Base-by-base conservation (phyloP, 495 filamentous ascomycete species). In the Cryomyces minteri region DNA sequence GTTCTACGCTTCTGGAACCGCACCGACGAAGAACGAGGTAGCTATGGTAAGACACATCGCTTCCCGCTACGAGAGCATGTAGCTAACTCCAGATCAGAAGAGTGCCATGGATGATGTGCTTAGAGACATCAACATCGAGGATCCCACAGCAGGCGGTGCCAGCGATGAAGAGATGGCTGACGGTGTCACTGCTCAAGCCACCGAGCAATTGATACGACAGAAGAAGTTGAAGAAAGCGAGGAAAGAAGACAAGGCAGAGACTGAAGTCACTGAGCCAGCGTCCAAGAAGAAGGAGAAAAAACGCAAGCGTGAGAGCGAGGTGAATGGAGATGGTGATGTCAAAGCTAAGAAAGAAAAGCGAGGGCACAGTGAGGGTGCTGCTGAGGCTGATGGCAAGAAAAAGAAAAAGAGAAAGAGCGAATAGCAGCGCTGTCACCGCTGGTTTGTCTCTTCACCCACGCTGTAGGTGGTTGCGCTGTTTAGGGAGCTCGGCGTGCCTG, bases 11-110 rank as follows among this genome's bases (percentile, higher is more conserved):
- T 80, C 77, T 31, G 92, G 92, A 43, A 74, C 79, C 49, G 79
- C 86, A 45, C 88, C 88, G 18, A 88, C 79, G 43, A 96, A 94
- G 80, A 99, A 99, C 56, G 74, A 79, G 50, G 74, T 80, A 45
- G 92, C 80, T 37, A 99, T 99, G 88, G 86, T 88, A 72, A 44
- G 28, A 38, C 12, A 10, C 5, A 11, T n/a, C 33, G 14, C n/a
- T 33, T 31, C 5, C 46, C 28, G 2, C 9, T 14, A 31, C 3
- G 12, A 43, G 25, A 12, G 40, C 40, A 9, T 10, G 2, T 41
- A 41, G 7, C 4, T 11, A 31, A 11, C 1, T n/a, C 32, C 7
- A 1, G 43, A 43, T 44, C 50, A 92, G 84, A 78, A 83, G 67
- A 68, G 74, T 47, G 88, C 88, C 38, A 90, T 96, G 79, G 82